Evolutionary conservation across 306 rosid genomes (phyloP).

Genomic region (Malus sieversii): DNA sequence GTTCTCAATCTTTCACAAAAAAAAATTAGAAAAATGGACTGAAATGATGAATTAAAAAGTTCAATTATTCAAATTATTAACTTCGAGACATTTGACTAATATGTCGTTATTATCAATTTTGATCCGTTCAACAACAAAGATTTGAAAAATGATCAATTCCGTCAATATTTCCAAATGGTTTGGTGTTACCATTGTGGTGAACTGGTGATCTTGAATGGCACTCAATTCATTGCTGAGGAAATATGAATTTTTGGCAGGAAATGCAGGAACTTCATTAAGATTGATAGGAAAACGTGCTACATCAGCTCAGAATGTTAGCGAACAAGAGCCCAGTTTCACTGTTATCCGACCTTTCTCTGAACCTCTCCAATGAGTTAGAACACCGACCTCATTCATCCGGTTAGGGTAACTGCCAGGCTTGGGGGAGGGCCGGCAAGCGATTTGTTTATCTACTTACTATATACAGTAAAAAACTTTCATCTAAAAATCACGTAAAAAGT

Average conservation of each 20-base stretch:
- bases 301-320: not conserved
- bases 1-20: too few species aligned
- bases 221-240: not conserved
- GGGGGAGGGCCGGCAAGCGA: not conserved
- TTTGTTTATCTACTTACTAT: slow-evolving; percentile 23
- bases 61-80: too few species aligned
- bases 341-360: not conserved
- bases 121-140: not conserved
- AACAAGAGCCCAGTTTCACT: not conserved
- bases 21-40: too few species aligned
- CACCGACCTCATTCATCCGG: slow-evolving; percentile 1
- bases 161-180: not conserved
- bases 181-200: not conserved
- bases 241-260: not conserved
- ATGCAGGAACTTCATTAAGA: not conserved
- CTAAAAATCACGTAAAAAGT: slow-evolving; percentile 33
- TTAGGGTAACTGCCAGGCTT: not conserved
- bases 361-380: slow-evolving; percentile 2
- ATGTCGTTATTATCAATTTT: not conserved
- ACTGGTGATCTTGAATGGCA: not conserved
- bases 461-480: slow-evolving; percentile 35
- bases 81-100: too few species aligned
- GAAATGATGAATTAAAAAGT: too few species aligned
- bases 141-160: not conserved
- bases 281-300: not conserved